A percentile compares a stretch with the other conserved stretches of the same genome.
These are phyloP conservation scores for Chlorella ohadii DNA, from an alignment of 139 green algal genomes.

Conservation along the genomic window DNA sequence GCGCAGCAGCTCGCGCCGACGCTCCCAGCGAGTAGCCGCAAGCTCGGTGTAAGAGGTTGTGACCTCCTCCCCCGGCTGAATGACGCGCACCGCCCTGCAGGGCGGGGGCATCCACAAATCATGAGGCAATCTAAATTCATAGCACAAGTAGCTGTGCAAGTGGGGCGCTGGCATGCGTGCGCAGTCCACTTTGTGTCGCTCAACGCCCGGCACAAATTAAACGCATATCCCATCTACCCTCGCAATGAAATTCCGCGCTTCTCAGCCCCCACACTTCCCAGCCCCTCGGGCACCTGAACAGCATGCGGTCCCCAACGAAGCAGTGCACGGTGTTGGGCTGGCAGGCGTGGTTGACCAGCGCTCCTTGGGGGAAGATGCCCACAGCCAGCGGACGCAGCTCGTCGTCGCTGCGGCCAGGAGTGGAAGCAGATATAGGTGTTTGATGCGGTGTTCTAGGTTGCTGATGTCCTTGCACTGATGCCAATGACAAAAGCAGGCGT, in stretches of 20 bases:
- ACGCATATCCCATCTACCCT: too few relatives aligned
- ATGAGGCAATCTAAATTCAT: too few relatives aligned
- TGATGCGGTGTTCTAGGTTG: too few relatives aligned
- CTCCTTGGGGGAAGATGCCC: slow-evolving; percentile 72
- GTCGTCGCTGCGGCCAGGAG: slow-evolving; percentile 73
- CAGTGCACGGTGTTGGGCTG: slow-evolving; percentile 70
- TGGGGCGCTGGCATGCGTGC: too few relatives aligned
- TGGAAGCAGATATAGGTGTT: neutral
- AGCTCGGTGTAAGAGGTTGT: slow-evolving; percentile 84
- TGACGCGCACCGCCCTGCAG: slow-evolving; percentile 57
- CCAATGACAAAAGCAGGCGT: too few relatives aligned
- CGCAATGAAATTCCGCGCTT: too few relatives aligned
- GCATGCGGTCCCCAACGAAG: slow-evolving; percentile 61
- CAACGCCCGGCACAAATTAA: too few relatives aligned
- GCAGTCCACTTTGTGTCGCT: too few relatives aligned
- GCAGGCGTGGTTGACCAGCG: slow-evolving; percentile 81
- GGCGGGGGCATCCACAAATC: too few relatives aligned
- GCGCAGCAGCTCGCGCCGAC: slow-evolving; percentile 53
- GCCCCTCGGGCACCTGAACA: slow-evolving; percentile 65
- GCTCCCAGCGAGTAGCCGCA: slow-evolving; percentile 67
- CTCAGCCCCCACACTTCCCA: too few relatives aligned
- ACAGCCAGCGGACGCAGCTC: slow-evolving; percentile 68
- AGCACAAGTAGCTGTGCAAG: too few relatives aligned
- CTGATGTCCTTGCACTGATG: too few relatives aligned
- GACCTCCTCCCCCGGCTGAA: slow-evolving; percentile 68